Evolutionary conservation across 169 alveolate genomes (phyloP), one percentile per base, ranked within the genome.

Genomic region (Plasmodium knowlesi): DNA sequence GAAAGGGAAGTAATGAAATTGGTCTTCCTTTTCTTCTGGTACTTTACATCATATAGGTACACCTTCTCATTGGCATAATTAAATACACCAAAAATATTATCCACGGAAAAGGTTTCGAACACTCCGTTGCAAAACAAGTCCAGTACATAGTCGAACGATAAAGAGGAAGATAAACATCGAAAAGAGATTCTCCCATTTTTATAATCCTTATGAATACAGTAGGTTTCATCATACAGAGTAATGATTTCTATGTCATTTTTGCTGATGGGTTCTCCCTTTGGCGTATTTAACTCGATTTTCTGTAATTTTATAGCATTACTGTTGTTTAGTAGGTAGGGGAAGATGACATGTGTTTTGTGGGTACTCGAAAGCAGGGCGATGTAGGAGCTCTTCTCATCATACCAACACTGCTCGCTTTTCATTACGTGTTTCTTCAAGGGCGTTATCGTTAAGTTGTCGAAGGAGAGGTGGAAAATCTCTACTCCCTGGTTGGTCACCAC

Each of bases 151-250:
- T 88, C 94, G 81, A 88, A 88, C 70, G 41, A 88, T 8, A 88
- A 32, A n/a, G 89, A 78, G 3, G 94, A 88, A 5, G 94, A 88
- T 39, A 88, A 72, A 39, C 94, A 88, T 1, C 94, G 94, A 39
- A 88, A 78, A 19, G 94, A 88, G 46, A 88, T 88, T 19, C 94
- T 78, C 12, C 94, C 94, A 78, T 78, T 88, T 72, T 78, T 46
- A 43, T 22, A 61, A 78, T 88, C 94, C 81, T 88, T 88, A 79
- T 88, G 94, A 25, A 88, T 88, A 57, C 94, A 88, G 70, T 88
- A 88, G 12, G 94, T 78, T 3, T 88, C 94, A 76, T 78, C 54
- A 78, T 88, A 88, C 10, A 88, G 32, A 3, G 88, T 88, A n/a
- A 88, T 28, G 5, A 88, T 78, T 57, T 88, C 83, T 14, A 88